Percentiles rank a stretch among this genome's conserved stretches.
These are phyloP conservation scores for Aspergillus sp. DNA, from an alignment of 2,329 filamentous ascomycete species.

Conservation along the genomic window DNA sequence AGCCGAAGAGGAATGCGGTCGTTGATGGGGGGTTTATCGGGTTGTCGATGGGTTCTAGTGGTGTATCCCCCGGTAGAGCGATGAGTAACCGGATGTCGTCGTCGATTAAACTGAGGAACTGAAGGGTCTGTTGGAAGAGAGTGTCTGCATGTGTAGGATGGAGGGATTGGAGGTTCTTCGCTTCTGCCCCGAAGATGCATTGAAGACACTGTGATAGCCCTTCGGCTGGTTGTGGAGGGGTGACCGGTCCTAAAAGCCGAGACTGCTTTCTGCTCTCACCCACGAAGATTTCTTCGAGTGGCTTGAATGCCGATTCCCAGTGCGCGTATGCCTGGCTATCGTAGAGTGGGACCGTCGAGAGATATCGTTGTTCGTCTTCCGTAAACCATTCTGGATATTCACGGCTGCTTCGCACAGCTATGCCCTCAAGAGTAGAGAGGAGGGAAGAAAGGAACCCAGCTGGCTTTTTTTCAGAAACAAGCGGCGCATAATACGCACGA, in stretches of 20 bases:
- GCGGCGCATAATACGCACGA: background rate
- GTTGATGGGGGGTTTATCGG: background rate
- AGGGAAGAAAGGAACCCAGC: background rate
- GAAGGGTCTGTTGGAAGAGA: conserved; percentile 4
- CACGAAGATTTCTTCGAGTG: background rate
- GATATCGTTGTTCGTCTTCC: background rate
- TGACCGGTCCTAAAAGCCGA: background rate
- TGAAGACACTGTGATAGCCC: background rate
- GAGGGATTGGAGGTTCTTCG: background rate
- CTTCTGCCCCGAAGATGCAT: background rate
- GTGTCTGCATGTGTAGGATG: background rate
- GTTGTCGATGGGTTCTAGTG: background rate
- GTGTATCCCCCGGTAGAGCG: background rate
- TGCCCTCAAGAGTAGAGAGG: background rate
- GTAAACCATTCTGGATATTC: background rate
- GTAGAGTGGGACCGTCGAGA: background rate
- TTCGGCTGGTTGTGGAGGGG: background rate
- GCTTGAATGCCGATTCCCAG: background rate
- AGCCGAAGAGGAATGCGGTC: background rate
- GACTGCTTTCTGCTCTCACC: background rate
- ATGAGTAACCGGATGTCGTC: background rate
- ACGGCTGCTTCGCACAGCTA: background rate
- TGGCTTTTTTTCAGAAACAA: background rate
- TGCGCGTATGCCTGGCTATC: background rate
- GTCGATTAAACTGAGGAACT: conserved; percentile 7